A percentile compares a stretch with the other conserved stretches of the same genome.
These are phyloP conservation scores for Mucor racemosus DNA, from an alignment of 371 early-diverging fungal genomes.

Conservation along the genomic window DNA sequence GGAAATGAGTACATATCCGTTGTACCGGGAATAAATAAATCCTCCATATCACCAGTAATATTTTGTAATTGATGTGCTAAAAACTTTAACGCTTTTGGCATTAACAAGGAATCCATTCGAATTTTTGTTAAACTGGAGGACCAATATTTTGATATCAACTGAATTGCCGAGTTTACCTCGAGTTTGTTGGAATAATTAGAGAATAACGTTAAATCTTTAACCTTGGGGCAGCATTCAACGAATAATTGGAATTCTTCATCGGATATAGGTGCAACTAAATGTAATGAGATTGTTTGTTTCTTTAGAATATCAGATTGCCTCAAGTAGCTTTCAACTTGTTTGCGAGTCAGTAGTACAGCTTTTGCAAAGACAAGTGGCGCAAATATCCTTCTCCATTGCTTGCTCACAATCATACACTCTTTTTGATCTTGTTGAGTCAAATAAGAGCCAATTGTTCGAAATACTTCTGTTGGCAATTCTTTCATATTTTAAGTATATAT, in stretches of 20 bases:
- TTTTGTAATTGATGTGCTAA: neutral
- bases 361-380: slow-evolving; percentile 4
- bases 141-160: neutral
- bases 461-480: neutral
- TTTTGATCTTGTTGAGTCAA: slow-evolving; percentile 5
- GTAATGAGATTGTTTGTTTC: neutral
- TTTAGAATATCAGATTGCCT: neutral
- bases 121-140: neutral
- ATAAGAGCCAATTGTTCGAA: neutral
- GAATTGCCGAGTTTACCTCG: neutral
- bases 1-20: neutral
- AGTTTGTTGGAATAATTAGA: slow-evolving; percentile 3
- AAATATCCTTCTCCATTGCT: neutral
- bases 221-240: neutral
- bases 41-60: neutral
- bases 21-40: neutral
- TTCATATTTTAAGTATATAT: neutral
- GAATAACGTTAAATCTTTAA: slow-evolving; percentile 2
- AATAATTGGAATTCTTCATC: neutral
- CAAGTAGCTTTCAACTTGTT: neutral
- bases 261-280: neutral
- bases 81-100: neutral
- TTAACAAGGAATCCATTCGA: slow-evolving; percentile 3
- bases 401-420: neutral
- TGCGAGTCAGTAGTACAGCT: neutral